phyloP scores from a whole-genome alignment of 768 basidiomycete species.

The Artomyces pyxidatus region DNA sequence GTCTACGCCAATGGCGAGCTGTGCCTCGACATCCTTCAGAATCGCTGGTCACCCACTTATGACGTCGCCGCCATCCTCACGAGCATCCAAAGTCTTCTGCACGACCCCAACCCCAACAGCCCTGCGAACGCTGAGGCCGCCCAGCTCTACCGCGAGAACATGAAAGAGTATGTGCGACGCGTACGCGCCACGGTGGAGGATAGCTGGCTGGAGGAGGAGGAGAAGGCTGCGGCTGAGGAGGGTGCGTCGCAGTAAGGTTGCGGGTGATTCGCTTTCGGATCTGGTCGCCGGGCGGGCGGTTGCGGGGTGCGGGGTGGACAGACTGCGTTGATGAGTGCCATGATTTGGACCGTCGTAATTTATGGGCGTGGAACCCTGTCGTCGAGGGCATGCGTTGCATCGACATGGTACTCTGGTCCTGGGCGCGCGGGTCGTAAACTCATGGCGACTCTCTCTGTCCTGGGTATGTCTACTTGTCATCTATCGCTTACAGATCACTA shows the following conservation, averaged over 20 bases:
- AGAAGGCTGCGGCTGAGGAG: constrained; percentile 51
- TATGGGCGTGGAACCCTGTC: too few relatives aligned
- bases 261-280: too few relatives aligned
- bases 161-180: constrained; percentile 94
- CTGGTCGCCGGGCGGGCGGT: too few relatives aligned
- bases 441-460: too few relatives aligned
- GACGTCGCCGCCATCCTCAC: constrained; percentile 98
- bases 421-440: too few relatives aligned
- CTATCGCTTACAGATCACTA: too few relatives aligned
- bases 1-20: constrained; percentile 98
- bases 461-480: too few relatives aligned
- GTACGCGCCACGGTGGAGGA: constrained; percentile 93
- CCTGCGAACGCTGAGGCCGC: constrained; percentile 99
- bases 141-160: constrained; percentile 92
- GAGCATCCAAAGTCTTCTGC: constrained; percentile 88
- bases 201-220: constrained; percentile 82
- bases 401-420: too few relatives aligned
- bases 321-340: too few relatives aligned
- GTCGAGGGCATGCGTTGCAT: too few relatives aligned
- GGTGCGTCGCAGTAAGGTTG: constrained; percentile 19
- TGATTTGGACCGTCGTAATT: too few relatives aligned
- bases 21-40: constrained; percentile 97
- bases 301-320: too few relatives aligned
- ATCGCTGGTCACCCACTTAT: constrained; percentile 98
- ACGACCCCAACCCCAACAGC: constrained; percentile 97